A percentile compares a stretch with the other conserved stretches of the same genome.
Evolutionary conservation across 805 yeast genomes (phyloP).

Genomic region (Ogataea dorogensis): DNA sequence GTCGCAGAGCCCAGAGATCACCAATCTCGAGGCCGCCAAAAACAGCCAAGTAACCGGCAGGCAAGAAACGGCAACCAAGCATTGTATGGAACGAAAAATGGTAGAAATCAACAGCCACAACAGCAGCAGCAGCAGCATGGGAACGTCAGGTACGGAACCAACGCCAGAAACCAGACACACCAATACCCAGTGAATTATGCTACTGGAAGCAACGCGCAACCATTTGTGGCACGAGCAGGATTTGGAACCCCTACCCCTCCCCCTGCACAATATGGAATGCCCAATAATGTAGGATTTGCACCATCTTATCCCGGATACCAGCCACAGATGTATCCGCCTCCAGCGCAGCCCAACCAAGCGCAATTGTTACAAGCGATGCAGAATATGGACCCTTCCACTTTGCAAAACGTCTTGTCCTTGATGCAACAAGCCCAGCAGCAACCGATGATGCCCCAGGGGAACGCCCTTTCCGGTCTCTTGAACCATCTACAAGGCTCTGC

Average conservation of each 20-base stretch:
- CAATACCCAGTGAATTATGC: constrained; percentile 21
- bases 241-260: constrained; percentile 11
- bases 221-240: constrained; percentile 13
- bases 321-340: constrained; percentile 20
- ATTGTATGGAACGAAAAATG: constrained; percentile 12
- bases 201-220: constrained; percentile 20
- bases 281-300: constrained; percentile 14
- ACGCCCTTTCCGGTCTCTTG: constrained; percentile 22
- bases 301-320: constrained; percentile 18
- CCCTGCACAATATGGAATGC: constrained; percentile 16
- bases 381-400: constrained; percentile 32
- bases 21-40: constrained; percentile 18
- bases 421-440: constrained; percentile 28
- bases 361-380: constrained; percentile 25
- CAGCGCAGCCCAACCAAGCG: constrained; percentile 20
- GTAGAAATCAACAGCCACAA: constrained; percentile 9
- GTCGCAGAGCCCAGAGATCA: constrained; percentile 18
- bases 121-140: constrained; percentile 8
- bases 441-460: constrained; percentile 16
- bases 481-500: constrained; percentile 25
- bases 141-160: constrained; percentile 7
- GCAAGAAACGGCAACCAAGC: constrained; percentile 19
- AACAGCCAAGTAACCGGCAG: constrained; percentile 10
- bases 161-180: constrained; percentile 9
- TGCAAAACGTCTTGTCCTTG: constrained; percentile 34